phyloP scores from a whole-genome alignment of 768 basidiomycete species.

The Xerocomellus amylosporus region DNA sequence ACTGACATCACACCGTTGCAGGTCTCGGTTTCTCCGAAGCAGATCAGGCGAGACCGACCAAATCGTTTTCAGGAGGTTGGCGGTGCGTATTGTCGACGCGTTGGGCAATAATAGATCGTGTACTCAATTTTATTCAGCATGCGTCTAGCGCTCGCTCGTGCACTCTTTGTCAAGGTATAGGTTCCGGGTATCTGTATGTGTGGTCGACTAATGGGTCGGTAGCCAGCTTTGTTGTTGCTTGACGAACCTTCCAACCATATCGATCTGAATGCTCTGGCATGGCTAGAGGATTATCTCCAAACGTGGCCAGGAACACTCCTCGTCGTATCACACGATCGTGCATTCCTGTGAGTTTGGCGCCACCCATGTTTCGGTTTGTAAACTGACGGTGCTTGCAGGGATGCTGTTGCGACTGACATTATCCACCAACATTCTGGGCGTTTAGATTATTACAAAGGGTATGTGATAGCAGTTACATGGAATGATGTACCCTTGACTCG shows the following conservation, averaged over 20 bases:
- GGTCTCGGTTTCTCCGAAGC: constrained; percentile 89
- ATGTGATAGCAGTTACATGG: constrained; percentile 6
- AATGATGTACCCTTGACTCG: constrained; percentile 3
- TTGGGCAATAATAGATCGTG: not conserved
- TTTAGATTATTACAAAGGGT: constrained; percentile 98
- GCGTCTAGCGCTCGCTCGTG: constrained; percentile 92
- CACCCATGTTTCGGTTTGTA: not conserved
- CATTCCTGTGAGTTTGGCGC: constrained; percentile 67
- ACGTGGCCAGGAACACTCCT: constrained; percentile 91
- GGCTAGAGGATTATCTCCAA: constrained; percentile 96
- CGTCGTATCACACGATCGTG: constrained; percentile 98
- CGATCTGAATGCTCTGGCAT: constrained; percentile 94
- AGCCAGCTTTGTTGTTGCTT: constrained; percentile 74
- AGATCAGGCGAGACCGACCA: constrained; percentile 83
- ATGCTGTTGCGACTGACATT: constrained; percentile 97
- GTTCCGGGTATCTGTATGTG: not conserved
- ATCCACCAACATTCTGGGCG: constrained; percentile 93
- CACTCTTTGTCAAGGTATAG: constrained; percentile 88
- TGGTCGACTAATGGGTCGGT: constrained; percentile 6
- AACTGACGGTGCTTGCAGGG: constrained; percentile 41
- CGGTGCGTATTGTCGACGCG: constrained; percentile 42
- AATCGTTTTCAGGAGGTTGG: constrained; percentile 96
- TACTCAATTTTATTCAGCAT: constrained; percentile 51
- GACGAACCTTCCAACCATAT: constrained; percentile 98
- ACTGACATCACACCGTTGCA: constrained; percentile 25